Evolutionary conservation across 1,284 basidiomycete species (phyloP).

Genomic region (Clitocybe nebularis): DNA sequence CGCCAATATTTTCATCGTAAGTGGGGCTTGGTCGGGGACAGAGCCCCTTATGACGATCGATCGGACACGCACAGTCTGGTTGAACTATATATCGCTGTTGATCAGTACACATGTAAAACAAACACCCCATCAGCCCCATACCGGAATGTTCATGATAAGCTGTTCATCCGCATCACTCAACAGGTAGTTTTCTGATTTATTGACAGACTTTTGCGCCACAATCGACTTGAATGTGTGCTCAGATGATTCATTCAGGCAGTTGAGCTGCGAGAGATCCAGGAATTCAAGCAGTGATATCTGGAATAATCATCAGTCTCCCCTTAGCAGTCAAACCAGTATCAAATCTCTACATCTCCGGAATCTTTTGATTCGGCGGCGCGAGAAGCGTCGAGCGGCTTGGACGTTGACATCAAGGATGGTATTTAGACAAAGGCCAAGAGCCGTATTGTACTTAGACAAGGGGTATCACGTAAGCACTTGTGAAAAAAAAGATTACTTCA

Average conservation of each 20-base stretch:
- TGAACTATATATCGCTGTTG: constrained; percentile 50
- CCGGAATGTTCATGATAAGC: constrained; percentile 63
- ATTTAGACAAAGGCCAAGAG: too few relatives aligned
- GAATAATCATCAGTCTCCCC: constrained; percentile 5
- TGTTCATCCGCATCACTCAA: constrained; percentile 82
- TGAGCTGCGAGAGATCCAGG: constrained; percentile 59
- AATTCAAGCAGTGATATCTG: constrained; percentile 58
- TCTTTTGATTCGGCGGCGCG: constrained; percentile 4
- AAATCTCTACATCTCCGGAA: constrained; percentile 12
- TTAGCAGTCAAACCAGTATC: neutral
- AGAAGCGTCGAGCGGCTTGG: too few relatives aligned
- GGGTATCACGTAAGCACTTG: too few relatives aligned
- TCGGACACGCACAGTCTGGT: constrained; percentile 73
- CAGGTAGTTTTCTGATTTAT: constrained; percentile 50
- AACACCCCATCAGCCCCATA: too few relatives aligned
- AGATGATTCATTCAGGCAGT: constrained; percentile 73
- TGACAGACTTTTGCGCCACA: constrained; percentile 43
- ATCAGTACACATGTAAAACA: too few relatives aligned
- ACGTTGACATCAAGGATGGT: too few relatives aligned
- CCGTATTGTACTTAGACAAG: too few relatives aligned
- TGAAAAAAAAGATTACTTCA: too few relatives aligned
- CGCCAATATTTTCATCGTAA: constrained; percentile 62
- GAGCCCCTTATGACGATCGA: constrained; percentile 61
- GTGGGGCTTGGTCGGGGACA: constrained; percentile 54
- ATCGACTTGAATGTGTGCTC: constrained; percentile 61